Percentiles rank a stretch among this genome's conserved stretches.
Conservation (phyloP, 2,329 filamentous ascomycete genomes). For the Davidsoniella neocaledoniae region DNA sequence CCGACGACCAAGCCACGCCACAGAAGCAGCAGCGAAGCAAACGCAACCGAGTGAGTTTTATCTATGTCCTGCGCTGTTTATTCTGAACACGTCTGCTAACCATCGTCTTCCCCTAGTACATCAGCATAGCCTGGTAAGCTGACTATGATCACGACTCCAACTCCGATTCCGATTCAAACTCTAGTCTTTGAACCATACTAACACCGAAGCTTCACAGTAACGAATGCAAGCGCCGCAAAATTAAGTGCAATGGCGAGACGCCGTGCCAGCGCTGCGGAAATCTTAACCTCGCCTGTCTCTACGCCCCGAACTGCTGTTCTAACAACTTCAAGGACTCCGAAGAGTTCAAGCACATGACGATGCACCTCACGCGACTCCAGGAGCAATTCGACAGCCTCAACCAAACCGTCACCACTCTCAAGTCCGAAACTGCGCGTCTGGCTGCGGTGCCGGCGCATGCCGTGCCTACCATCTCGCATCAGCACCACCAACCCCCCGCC, state of each 20-base stretch:
- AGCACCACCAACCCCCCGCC: constrained; percentile 1
- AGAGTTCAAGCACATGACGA: constrained; percentile 69
- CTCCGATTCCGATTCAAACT: not conserved
- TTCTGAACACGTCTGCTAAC: not conserved
- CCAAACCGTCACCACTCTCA: constrained; percentile 52
- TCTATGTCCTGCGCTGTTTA: not conserved
- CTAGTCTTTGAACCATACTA: constrained; percentile 7
- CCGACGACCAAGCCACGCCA: constrained; percentile 23
- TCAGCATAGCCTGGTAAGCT: constrained; percentile 43
- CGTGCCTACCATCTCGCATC: not conserved
- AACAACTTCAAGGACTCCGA: constrained; percentile 85
- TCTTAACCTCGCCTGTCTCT: constrained; percentile 48
- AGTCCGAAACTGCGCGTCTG: constrained; percentile 32
- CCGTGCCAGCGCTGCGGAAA: constrained; percentile 53
- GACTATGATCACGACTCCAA: constrained; percentile 6
- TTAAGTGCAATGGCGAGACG: constrained; percentile 56
- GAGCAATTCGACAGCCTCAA: constrained; percentile 70
- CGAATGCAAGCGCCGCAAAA: constrained; percentile 59
- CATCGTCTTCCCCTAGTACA: constrained; percentile 27
- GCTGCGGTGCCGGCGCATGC: constrained; percentile 14
- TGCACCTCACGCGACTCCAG: constrained; percentile 58
- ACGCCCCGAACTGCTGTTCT: constrained; percentile 48
- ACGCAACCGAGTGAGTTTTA: constrained; percentile 35
- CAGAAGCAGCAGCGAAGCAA: constrained; percentile 41
- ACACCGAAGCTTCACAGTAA: constrained; percentile 29